Evolutionary conservation across 441 rosid genomes (phyloP).

Genomic region (Rhodomyrtus psidioides): DNA sequence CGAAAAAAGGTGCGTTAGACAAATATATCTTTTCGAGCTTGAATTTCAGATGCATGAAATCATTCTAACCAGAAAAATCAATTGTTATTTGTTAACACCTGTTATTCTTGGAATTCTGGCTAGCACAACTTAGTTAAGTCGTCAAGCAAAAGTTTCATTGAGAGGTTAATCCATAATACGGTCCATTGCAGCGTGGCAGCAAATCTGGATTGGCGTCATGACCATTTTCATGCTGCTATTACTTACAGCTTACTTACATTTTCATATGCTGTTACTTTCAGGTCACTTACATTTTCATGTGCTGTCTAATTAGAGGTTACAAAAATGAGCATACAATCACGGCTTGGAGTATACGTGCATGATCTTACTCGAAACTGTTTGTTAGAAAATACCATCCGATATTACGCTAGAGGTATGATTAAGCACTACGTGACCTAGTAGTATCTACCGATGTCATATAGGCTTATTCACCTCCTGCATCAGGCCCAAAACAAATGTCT

Average conservation of each 20-base stretch:
- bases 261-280: not conserved
- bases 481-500: not conserved
- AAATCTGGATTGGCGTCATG: not conserved
- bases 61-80: too few relatives aligned
- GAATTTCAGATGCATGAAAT: too few relatives aligned
- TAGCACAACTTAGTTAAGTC: too few relatives aligned
- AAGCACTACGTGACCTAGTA: not conserved
- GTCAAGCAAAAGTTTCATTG: too few relatives aligned
- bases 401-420: slow-evolving; percentile 34
- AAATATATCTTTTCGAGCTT: too few relatives aligned
- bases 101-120: too few relatives aligned
- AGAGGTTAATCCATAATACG: too few relatives aligned
- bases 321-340: slow-evolving; percentile 50
- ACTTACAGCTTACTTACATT: not conserved
- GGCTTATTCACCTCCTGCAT: not conserved
- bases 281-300: not conserved
- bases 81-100: too few relatives aligned
- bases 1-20: too few relatives aligned
- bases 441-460: not conserved
- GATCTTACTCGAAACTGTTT: slow-evolving; percentile 35
- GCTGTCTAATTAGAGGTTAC: slow-evolving; percentile 35
- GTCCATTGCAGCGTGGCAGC: too few relatives aligned
- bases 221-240: not conserved
- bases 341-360: slow-evolving; percentile 50
- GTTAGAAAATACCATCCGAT: slow-evolving; percentile 34